Evolutionary conservation across 305 asterid genomes (phyloP).

Genomic region (Solanum aculeatissimum): DNA sequence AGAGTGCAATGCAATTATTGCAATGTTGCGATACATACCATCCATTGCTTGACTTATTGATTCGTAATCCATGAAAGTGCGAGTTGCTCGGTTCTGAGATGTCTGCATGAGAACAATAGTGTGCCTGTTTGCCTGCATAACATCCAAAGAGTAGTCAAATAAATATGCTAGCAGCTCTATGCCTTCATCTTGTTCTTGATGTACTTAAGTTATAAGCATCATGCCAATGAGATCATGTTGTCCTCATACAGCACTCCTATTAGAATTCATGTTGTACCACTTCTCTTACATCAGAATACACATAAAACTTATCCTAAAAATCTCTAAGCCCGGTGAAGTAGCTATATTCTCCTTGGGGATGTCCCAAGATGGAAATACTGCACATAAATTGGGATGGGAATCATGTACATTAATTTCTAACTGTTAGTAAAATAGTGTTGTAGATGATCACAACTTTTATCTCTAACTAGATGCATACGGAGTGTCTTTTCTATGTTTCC

Average conservation of each 20-base stretch:
- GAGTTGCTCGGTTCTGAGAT: conserved; percentile 69
- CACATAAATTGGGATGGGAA: not conserved
- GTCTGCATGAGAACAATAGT: conserved; percentile 89
- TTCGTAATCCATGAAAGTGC: conserved; percentile 89
- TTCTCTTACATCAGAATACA: not conserved
- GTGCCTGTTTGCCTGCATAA: conserved; percentile 65
- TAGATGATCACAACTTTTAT: not conserved
- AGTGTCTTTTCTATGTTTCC: not conserved
- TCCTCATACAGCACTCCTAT: not conserved
- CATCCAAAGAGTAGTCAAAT: not conserved
- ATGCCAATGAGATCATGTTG: not conserved
- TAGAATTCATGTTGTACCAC: not conserved
- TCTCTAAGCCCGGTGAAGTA: not conserved
- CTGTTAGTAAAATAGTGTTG: not conserved
- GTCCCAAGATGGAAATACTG: not conserved
- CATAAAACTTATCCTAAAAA: not conserved
- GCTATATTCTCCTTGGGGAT: not conserved
- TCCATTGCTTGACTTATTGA: conserved; percentile 88
- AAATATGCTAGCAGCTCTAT: not conserved
- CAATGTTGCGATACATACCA: conserved; percentile 26
- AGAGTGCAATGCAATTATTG: not conserved
- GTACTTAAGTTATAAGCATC: not conserved
- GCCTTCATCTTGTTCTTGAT: not conserved
- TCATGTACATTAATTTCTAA: not conserved
- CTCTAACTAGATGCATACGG: not conserved